These are phyloP conservation scores for Xylariales sp. DNA, from an alignment of 2,329 filamentous ascomycete genomes.

Conservation along the genomic window DNA sequence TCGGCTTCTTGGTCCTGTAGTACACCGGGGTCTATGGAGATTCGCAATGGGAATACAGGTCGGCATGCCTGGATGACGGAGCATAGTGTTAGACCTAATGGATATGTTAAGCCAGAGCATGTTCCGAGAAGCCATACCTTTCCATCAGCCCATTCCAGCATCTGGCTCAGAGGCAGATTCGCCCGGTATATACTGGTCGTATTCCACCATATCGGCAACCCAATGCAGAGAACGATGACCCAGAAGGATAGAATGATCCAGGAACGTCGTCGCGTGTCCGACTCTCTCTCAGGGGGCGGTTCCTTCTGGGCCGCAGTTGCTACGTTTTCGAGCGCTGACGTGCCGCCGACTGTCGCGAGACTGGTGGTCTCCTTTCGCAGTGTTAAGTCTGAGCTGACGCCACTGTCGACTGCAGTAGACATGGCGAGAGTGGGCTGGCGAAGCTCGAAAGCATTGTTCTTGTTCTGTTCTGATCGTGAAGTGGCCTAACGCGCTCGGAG, in stretches of 20 bases:
- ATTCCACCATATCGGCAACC: slow-evolving; percentile 91
- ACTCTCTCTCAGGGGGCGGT: slow-evolving; percentile 73
- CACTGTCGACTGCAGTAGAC: slow-evolving; percentile 9
- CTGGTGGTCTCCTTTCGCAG: background rate
- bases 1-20: slow-evolving; percentile 64
- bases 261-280: slow-evolving; percentile 64
- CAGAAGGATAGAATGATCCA: slow-evolving; percentile 85
- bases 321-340: background rate
- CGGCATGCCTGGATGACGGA: slow-evolving; percentile 64
- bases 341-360: background rate
- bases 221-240: slow-evolving; percentile 76
- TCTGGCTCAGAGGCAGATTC: slow-evolving; percentile 73
- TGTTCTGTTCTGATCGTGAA: too few species aligned
- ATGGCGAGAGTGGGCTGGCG: slow-evolving; percentile 4
- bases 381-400: slow-evolving; percentile 5
- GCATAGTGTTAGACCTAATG: slow-evolving; percentile 4
- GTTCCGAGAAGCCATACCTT: slow-evolving; percentile 50
- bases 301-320: slow-evolving; percentile 29
- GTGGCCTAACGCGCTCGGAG: too few species aligned
- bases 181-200: slow-evolving; percentile 92
- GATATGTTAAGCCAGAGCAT: background rate
- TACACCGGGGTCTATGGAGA: slow-evolving; percentile 67
- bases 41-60: slow-evolving; percentile 80
- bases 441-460: slow-evolving; percentile 4
- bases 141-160: slow-evolving; percentile 89